Percentiles rank a stretch among this genome's conserved stretches.
phyloP scores from a whole-genome alignment of 768 basidiomycete genomes.

The Holtermannia corniformis region DNA sequence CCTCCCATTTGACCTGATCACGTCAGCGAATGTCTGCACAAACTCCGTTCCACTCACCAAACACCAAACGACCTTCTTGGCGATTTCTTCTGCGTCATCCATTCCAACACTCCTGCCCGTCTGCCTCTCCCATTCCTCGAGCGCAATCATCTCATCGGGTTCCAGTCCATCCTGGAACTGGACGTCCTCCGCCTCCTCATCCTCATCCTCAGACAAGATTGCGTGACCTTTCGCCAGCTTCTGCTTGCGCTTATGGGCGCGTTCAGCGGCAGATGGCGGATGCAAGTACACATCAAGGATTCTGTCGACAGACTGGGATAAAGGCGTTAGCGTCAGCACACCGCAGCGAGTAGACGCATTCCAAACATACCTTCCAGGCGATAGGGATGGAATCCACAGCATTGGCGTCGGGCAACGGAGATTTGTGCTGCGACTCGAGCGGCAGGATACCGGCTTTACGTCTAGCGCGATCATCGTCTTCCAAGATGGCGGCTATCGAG shows the following conservation, averaged over 20 bases:
- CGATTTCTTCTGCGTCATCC: constrained; percentile 48
- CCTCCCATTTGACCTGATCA: constrained; percentile 74
- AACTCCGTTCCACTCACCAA: constrained; percentile 36
- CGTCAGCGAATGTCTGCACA: neutral
- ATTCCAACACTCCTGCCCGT: constrained; percentile 45
- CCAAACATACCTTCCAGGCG: constrained; percentile 52
- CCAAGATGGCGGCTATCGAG: constrained; percentile 29
- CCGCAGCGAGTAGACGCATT: neutral
- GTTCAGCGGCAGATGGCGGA: constrained; percentile 1
- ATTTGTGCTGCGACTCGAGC: constrained; percentile 15
- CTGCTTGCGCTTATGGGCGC: no score
- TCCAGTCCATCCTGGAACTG: constrained; percentile 51
- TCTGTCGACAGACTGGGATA: constrained; percentile 64
- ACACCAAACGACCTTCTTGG: constrained; percentile 55
- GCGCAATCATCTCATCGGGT: no score
- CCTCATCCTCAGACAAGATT: constrained; percentile 31
- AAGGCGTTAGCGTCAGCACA: neutral
- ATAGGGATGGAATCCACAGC: constrained; percentile 66
- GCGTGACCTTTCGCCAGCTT: no score
- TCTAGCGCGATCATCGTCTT: constrained; percentile 37
- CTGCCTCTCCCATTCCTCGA: constrained; percentile 54
- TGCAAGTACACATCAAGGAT: constrained; percentile 56
- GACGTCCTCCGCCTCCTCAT: constrained; percentile 29
- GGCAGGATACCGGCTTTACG: constrained; percentile 14
- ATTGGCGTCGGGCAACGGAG: constrained; percentile 50